These are phyloP conservation scores for Rhodomyrtus psidioides DNA, from an alignment of 441 rosid species.

Conservation along the genomic window DNA sequence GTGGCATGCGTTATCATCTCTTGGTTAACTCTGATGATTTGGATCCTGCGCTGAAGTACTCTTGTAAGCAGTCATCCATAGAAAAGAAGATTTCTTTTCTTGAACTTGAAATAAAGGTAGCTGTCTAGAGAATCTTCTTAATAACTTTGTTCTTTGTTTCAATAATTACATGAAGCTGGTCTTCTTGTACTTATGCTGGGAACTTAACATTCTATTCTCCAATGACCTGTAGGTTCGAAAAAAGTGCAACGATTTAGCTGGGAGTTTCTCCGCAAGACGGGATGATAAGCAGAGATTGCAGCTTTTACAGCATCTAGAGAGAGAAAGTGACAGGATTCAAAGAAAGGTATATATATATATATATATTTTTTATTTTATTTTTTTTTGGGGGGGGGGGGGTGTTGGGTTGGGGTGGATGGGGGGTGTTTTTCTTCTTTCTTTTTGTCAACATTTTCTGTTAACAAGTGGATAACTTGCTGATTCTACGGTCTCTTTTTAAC, in stretches of 20 bases:
- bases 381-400: neutral
- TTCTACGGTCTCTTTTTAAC: neutral
- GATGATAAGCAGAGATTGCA: slow-evolving; percentile 34
- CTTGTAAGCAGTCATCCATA: slow-evolving; percentile 46
- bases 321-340: slow-evolving; percentile 38
- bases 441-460: neutral
- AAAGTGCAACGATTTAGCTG: slow-evolving; percentile 75
- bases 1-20: slow-evolving; percentile 68
- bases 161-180: neutral
- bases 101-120: slow-evolving; percentile 75
- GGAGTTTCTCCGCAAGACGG: slow-evolving; percentile 38
- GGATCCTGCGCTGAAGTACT: slow-evolving; percentile 80
- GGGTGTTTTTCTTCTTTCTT: neutral
- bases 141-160: neutral
- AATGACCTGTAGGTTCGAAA: slow-evolving; percentile 50
- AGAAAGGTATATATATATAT: slow-evolving; percentile 68
- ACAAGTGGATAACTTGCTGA: neutral
- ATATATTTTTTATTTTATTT: neutral
- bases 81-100: slow-evolving; percentile 54
- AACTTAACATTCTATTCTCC: neutral
- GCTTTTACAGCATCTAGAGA: slow-evolving; percentile 38
- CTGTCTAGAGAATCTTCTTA: slow-evolving; percentile 1
- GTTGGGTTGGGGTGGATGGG: no score
- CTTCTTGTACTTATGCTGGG: neutral
- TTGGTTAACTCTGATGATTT: slow-evolving; percentile 54